Base-by-base conservation (phyloP, 331 rosid genomes). In the Cydonia oblonga region DNA sequence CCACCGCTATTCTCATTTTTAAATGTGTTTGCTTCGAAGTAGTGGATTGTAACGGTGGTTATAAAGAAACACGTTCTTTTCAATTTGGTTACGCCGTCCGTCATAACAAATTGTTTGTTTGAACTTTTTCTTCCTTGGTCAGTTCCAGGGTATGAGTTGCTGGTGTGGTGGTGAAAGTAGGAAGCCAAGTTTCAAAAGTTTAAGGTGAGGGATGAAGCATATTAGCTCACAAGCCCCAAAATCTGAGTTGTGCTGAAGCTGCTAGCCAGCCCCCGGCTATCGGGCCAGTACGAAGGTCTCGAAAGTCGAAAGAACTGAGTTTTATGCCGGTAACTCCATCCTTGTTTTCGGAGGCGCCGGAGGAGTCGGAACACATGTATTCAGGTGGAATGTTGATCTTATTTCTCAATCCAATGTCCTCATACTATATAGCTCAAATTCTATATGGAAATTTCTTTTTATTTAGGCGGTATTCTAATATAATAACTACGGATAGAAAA, bases 271-370 rank as follows among this genome's bases (percentile, higher is more conserved):
- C 97, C 60, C 64, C 83, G 38, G 90, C 87, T 4, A 62, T 86
- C n/a, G 78, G 76, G 38, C 79, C 91, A 9, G 90, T 84, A 87
- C 76, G 84, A 79, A 71, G 90, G 87, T 29, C 87, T n/a, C n/a
- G n/a, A n/a, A n/a, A n/a, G n/a, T 89, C 24, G 86, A 86, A 66
- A 54, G 60, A 16, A 59, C 68, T 20, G 77, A 71, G 5, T 70
- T 91, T 57, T 86, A 87, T 33, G 76, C 86, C 44, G 91, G 82
- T 4, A 69, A 91, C 76, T 89, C 96, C 6, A 22, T 91, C 35
- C 92, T 90, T 70, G 87, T 90, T 74, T 74, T 90, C 2, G 96
- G 96, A 8, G 97, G 95, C 30, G 89, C 92, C 20, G 91, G 96
- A 2, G 97, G 96, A 75, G 96, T 89, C 46, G 97, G 96, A 78